A percentile compares a stretch with the other conserved stretches of the same genome.
Evolutionary conservation across 306 rosid genomes (phyloP).

Genomic region (Geum urbanum): DNA sequence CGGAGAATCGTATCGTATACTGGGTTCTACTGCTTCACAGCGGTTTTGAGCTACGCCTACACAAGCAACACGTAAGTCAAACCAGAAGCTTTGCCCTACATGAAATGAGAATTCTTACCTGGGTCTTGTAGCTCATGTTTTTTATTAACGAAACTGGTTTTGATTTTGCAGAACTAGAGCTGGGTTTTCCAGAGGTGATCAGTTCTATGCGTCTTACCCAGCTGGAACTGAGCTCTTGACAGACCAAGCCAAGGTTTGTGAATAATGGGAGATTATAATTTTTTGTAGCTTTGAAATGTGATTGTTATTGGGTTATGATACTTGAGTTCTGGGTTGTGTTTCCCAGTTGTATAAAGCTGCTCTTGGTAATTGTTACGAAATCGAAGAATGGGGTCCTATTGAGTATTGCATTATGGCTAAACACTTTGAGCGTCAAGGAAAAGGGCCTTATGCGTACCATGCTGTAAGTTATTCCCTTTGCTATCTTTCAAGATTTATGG

Average conservation of each 20-base stretch:
- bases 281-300: neutral
- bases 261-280: neutral
- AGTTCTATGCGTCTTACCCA: slow-evolving; percentile 88
- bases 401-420: slow-evolving; percentile 87
- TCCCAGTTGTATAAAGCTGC: slow-evolving; percentile 84
- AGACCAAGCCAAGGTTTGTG: slow-evolving; percentile 64
- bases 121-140: slow-evolving; percentile 1
- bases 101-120: too few species aligned
- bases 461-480: slow-evolving; percentile 59
- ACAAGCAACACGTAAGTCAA: too few species aligned
- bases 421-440: slow-evolving; percentile 89
- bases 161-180: slow-evolving; percentile 80
- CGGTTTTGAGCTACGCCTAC: slow-evolving; percentile 62
- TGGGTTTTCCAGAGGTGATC: slow-evolving; percentile 92
- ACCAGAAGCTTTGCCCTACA: too few species aligned
- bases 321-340: slow-evolving; percentile 9
- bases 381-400: slow-evolving; percentile 89
- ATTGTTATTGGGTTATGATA: neutral
- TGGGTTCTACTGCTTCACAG: slow-evolving; percentile 70
- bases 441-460: slow-evolving; percentile 85
- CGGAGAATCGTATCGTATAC: slow-evolving; percentile 70
- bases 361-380: slow-evolving; percentile 79
- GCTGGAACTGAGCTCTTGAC: slow-evolving; percentile 93
- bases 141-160: too few species aligned
- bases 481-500: neutral